These are phyloP conservation scores for Camellia oleifera DNA, from an alignment of 179 eudicot genomes.

Conservation along the genomic window DNA sequence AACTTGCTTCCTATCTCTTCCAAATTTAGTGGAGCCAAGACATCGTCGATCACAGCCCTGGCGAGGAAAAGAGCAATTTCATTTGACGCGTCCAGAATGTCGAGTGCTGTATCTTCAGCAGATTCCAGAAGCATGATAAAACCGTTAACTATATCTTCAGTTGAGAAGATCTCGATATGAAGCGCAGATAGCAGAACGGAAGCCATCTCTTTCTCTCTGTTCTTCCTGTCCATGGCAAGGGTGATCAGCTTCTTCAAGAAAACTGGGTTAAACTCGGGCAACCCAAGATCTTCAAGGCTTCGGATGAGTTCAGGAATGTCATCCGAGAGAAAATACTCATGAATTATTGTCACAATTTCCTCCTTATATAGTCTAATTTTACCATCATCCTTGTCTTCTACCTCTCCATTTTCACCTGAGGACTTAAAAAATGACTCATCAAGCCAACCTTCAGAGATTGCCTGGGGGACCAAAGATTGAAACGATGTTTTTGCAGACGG, in stretches of 20 bases:
- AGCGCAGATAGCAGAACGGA: conserved; percentile 91
- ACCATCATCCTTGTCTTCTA: conserved; percentile 42
- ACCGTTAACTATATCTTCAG: conserved; percentile 85
- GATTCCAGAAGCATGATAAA: conserved; percentile 87
- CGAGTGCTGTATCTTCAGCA: conserved; percentile 93
- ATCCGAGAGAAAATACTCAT: conserved; percentile 92
- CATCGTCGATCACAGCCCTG: conserved; percentile 93
- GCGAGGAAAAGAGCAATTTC: conserved; percentile 89
- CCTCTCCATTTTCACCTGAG: conserved; percentile 39
- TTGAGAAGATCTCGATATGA: conserved; percentile 86
- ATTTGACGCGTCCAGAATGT: conserved; percentile 84
- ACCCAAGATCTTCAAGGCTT: conserved; percentile 77
- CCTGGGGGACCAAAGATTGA: conserved; percentile 57
- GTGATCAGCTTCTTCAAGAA: conserved; percentile 83
- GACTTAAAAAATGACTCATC: conserved; percentile 54
- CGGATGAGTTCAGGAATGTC: conserved; percentile 94
- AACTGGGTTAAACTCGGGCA: conserved; percentile 70
- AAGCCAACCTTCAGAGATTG: conserved; percentile 93
- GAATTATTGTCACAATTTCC: conserved; percentile 79
- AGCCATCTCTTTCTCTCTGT: conserved; percentile 97
- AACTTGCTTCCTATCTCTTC: conserved; percentile 69
- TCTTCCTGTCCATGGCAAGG: conserved; percentile 94
- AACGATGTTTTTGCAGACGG: conserved; percentile 71
- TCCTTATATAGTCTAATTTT: conserved; percentile 69
- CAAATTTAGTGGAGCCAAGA: conserved; percentile 76